These are phyloP conservation scores for Hypoxylon intermedium DNA, from an alignment of 495 filamentous ascomycete genomes.

Conservation along the genomic window DNA sequence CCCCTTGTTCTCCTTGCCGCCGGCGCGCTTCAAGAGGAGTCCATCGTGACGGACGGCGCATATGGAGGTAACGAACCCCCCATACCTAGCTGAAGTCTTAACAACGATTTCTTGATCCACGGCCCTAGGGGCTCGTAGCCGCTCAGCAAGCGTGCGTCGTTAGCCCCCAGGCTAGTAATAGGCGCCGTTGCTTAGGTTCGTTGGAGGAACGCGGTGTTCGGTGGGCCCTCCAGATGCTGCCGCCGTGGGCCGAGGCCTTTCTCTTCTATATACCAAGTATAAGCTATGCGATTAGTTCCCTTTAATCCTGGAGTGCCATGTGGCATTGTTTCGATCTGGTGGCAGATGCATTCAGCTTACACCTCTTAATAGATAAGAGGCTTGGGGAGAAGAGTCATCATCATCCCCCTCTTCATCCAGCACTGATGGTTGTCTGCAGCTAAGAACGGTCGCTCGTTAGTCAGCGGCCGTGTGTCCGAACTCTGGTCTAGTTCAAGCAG, in stretches of 20 bases:
- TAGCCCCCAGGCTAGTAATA: not conserved
- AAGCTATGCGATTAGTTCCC: constrained; percentile 4
- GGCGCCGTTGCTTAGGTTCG: not conserved
- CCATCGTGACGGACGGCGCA: too few relatives aligned
- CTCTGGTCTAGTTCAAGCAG: constrained; percentile 1
- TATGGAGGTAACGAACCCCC: too few relatives aligned
- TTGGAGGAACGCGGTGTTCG: constrained; percentile 1
- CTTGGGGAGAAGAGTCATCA: too few relatives aligned
- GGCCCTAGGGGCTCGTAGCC: not conserved
- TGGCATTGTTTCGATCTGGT: constrained; percentile 13
- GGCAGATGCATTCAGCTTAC: constrained; percentile 2
- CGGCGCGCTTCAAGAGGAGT: too few relatives aligned
- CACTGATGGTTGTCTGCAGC: constrained; percentile 6
- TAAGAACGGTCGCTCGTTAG: constrained; percentile 5
- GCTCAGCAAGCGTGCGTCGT: not conserved
- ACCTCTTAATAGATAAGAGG: constrained; percentile 2
- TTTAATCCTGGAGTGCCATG: constrained; percentile 33
- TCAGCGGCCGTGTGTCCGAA: constrained; percentile 9
- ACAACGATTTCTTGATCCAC: not conserved
- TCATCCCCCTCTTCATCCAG: too few relatives aligned
- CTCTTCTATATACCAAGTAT: not conserved
- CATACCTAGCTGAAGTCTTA: constrained; percentile 28
- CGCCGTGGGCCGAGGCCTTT: constrained; percentile 3
- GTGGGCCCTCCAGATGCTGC: not conserved
- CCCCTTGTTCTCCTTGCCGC: too few relatives aligned